Percentiles rank a stretch among this genome's conserved stretches.
phyloP scores from a whole-genome alignment of 495 filamentous ascomycete genomes.

The Hypoxylon intermedium region DNA sequence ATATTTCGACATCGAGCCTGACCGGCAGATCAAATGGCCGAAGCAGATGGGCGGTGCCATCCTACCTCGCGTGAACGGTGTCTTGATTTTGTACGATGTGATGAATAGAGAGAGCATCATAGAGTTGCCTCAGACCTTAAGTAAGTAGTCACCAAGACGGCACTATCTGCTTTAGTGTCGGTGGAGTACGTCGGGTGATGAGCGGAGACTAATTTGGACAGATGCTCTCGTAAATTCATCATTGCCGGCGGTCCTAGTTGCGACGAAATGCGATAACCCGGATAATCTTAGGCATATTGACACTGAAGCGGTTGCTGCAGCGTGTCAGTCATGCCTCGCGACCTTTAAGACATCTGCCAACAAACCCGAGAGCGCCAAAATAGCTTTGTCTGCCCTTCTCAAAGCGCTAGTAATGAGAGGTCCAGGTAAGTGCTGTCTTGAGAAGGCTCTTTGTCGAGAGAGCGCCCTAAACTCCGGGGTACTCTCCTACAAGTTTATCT shows the following conservation, averaged over 20 bases:
- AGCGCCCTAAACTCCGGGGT: neutral
- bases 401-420: slow-evolving; percentile 67
- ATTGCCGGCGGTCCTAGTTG: slow-evolving; percentile 77
- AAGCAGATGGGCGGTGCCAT: slow-evolving; percentile 69
- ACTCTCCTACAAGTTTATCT: slow-evolving; percentile 1
- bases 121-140: slow-evolving; percentile 70
- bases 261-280: slow-evolving; percentile 82
- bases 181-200: slow-evolving; percentile 20
- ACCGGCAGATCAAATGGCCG: slow-evolving; percentile 80
- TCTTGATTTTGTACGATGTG: slow-evolving; percentile 84
- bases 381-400: slow-evolving; percentile 79
- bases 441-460: neutral
- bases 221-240: slow-evolving; percentile 71
- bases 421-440: slow-evolving; percentile 64
- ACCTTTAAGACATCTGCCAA: slow-evolving; percentile 75
- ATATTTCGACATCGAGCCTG: slow-evolving; percentile 69
- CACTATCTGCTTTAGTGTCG: slow-evolving; percentile 4
- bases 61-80: slow-evolving; percentile 80
- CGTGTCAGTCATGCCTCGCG: slow-evolving; percentile 67
- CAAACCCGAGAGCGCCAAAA: slow-evolving; percentile 74
- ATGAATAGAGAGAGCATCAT: slow-evolving; percentile 73
- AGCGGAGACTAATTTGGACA: slow-evolving; percentile 46
- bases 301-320: slow-evolving; percentile 63
- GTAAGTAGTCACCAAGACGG: slow-evolving; percentile 58
- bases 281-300: slow-evolving; percentile 65